Base-by-base conservation (phyloP, 495 filamentous ascomycete species). In the Cercophora samala region DNA sequence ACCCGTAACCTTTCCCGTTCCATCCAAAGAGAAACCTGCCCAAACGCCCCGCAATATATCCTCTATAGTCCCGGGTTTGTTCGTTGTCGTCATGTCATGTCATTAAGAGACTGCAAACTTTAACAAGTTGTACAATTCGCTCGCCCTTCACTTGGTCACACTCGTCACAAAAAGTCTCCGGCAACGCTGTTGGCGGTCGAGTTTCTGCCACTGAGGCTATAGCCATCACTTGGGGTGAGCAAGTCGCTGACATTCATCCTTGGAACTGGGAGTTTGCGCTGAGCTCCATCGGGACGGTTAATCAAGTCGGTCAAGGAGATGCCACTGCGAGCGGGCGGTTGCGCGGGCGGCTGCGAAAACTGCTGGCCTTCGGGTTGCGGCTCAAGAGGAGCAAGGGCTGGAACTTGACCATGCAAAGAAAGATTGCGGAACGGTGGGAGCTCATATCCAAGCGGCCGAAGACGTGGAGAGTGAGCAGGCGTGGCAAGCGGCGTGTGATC, bases 401-500 rank as follows among this genome's bases (percentile, higher is more conserved):
- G 95, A n/a, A 90, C 89, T 37, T 93, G 91, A 5, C 53, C n/a
- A 18, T 19, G 22, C 51, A 98, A 81, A 17, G 91, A 90, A 55
- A 98, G 80, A 70, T 94, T 91, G 60, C 95, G 90, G 70, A 99
- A 90, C n/a, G 88, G 89, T 8, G 95, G 94, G 42, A 98, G 83
- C 75, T 93, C 80, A 37, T 87, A 4, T 18, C 24, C 87, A 66
- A 88, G 84, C 5, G 95, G 95, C 62, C 91, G 88, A 63, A 99
- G 83, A 29, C 95, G 92, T 22, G 95, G 95, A 5, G 96, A 98
- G 80, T 98, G 95, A 29, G 93, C 93, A 0, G 95, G 95, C 1
- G 95, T 99, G 32, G 93, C 95, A 55, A 98, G 85, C 6, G 95
- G 95, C 17, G 96, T 98, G 82, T 97, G 93, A 73, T 97, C 95